phyloP scores from a whole-genome alignment of 2,329 filamentous ascomycete species.

The Neonectria faginata region DNA sequence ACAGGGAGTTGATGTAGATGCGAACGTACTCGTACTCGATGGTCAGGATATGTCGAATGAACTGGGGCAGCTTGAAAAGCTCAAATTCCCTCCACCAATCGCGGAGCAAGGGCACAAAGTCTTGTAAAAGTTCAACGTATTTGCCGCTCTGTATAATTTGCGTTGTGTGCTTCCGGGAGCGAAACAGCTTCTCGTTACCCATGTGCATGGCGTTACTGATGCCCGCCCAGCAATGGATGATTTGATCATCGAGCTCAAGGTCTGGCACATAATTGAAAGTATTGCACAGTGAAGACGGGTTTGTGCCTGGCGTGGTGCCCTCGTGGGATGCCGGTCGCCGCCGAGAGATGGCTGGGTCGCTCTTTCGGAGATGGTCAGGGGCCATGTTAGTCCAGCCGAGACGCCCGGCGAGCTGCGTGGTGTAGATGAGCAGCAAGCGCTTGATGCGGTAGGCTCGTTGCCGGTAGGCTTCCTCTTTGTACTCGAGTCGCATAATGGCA shows the following conservation, averaged over 20 bases:
- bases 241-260: constrained; percentile 74
- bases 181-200: constrained; percentile 89
- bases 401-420: constrained; percentile 92
- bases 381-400: constrained; percentile 96
- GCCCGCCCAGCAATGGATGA: constrained; percentile 90
- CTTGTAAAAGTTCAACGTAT: constrained; percentile 83
- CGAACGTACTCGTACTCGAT: constrained; percentile 97
- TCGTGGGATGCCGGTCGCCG: constrained; percentile 64
- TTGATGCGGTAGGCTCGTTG: constrained; percentile 85
- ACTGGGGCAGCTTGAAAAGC: constrained; percentile 74
- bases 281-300: constrained; percentile 66
- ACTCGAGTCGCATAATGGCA: constrained; percentile 71
- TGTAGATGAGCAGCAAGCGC: constrained; percentile 87
- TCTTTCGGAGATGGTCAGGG: constrained; percentile 72
- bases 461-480: constrained; percentile 81
- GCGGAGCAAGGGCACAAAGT: constrained; percentile 81
- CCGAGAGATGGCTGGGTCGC: constrained; percentile 66
- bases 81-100: constrained; percentile 88
- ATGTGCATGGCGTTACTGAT: constrained; percentile 93
- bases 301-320: constrained; percentile 71
- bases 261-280: constrained; percentile 75
- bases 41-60: constrained; percentile 79
- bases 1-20: constrained; percentile 94
- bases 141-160: constrained; percentile 87
- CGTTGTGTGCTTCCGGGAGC: constrained; percentile 86